These are phyloP conservation scores for Dissophora globulifera DNA, from an alignment of 192 early-diverging fungal genomes.

Conservation along the genomic window DNA sequence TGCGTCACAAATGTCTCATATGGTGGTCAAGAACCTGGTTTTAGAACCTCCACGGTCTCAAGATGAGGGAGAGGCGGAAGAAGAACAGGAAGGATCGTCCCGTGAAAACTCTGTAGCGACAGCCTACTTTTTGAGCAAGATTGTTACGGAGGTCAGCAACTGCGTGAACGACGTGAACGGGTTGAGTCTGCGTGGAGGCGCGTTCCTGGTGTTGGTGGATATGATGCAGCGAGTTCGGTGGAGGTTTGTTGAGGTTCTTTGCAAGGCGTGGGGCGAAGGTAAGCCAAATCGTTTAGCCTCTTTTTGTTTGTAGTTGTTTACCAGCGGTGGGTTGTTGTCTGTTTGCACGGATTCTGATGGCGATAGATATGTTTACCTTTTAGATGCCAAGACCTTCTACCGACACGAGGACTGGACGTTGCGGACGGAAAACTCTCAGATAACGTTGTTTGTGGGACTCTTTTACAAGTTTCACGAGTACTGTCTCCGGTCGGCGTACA, in stretches of 20 bases:
- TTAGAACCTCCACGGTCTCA: neutral
- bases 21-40: slow-evolving; percentile 60
- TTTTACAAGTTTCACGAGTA: slow-evolving; percentile 78
- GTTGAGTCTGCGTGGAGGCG: slow-evolving; percentile 78
- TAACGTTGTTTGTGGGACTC: slow-evolving; percentile 70
- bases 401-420: slow-evolving; percentile 79
- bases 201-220: slow-evolving; percentile 72
- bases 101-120: slow-evolving; percentile 70
- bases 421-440: slow-evolving; percentile 67
- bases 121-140: slow-evolving; percentile 79
- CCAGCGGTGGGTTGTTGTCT: no score
- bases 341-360: neutral
- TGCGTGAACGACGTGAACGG: slow-evolving; percentile 82
- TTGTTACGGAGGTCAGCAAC: slow-evolving; percentile 79
- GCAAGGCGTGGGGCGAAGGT: slow-evolving; percentile 82
- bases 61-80: neutral
- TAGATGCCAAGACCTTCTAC: slow-evolving; percentile 79
- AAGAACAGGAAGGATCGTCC: slow-evolving; percentile 45
- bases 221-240: slow-evolving; percentile 78
- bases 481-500: slow-evolving; percentile 70
- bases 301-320: neutral
- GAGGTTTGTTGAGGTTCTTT: slow-evolving; percentile 79
- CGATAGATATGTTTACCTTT: neutral
- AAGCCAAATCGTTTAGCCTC: slow-evolving; percentile 34
- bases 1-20: slow-evolving; percentile 62